Evolutionary conservation across 192 early-diverging fungal genomes (phyloP), one percentile per base, ranked within the genome.

Genomic region (Backusella luteola): DNA sequence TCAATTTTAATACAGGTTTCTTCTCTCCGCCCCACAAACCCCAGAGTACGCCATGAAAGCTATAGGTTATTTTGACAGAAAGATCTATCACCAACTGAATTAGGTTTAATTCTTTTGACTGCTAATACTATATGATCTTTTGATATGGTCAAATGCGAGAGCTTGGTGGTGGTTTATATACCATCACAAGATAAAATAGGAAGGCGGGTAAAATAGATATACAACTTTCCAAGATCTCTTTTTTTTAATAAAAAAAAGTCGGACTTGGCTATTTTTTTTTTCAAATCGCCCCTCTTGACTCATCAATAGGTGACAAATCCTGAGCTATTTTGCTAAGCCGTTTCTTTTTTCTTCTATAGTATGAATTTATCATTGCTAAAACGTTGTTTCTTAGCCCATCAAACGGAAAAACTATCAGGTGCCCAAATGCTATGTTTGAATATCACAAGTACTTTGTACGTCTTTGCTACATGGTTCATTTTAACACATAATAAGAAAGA

Each of bases 21-120:
- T 63, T 63, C 56, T 63, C 56, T 63, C 56, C 56, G 56, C 56
- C 56, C 56, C 56, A n/a, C 23, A 63, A 63, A 63, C 26, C 8
- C 56, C 26, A 63, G 21, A 29, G 2, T 29, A 11, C 56, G 8
- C 29, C 23, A 29, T 63, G 12, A 29, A 63, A 63, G n/a, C 5
- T 14, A 0, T 21, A 11, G 9, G 11, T 3, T 21, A 63, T 4
- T 63, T 63, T 63, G 56, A 63, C 26, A 63, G 19, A 26, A 53
- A n/a, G 49, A 12, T 5, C 11, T 29, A 5, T 63, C 14, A 2
- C 26, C 12, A 12, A 4, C 23, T 4, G 19, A 4, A 63, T 11
- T 63, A 26, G 8, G 11, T 11, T 26, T 29, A 26, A 11, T 63
- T 12, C 21, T 26, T 63, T 63, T 63, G 11, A 29, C 26, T 11